phyloP scores from a whole-genome alignment of 2,329 filamentous ascomycete species.

The Aspergillus sp. region DNA sequence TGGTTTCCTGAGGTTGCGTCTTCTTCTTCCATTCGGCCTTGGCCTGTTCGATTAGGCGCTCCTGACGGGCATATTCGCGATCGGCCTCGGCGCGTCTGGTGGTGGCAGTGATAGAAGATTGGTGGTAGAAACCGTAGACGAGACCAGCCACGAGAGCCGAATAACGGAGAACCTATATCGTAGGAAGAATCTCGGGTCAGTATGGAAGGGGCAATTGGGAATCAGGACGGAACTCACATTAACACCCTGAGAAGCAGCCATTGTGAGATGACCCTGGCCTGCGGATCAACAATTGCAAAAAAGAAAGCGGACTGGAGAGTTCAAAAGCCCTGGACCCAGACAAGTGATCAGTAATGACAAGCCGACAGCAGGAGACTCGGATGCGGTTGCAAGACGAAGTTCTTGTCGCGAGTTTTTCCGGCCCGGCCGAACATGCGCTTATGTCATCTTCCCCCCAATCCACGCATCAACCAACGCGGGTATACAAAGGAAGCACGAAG shows the following conservation, averaged over 20 bases:
- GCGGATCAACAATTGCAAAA: slow-evolving; percentile 44
- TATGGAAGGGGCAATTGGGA: slow-evolving; percentile 14
- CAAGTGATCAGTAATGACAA: slow-evolving; percentile 40
- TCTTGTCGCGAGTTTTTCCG: slow-evolving; percentile 46
- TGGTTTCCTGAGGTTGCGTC: slow-evolving; percentile 54
- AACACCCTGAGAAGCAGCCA: slow-evolving; percentile 67
- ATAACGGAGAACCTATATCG: slow-evolving; percentile 85
- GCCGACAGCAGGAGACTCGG: slow-evolving; percentile 26
- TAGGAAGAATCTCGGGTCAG: slow-evolving; percentile 11
- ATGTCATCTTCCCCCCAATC: slow-evolving; percentile 35
- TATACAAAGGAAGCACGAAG: neutral
- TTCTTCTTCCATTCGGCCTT: slow-evolving; percentile 88
- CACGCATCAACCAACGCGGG: neutral
- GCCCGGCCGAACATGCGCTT: slow-evolving; percentile 34
- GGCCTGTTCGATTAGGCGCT: slow-evolving; percentile 86
- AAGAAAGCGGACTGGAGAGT: slow-evolving; percentile 32
- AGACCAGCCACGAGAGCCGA: slow-evolving; percentile 88
- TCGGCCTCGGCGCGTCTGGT: slow-evolving; percentile 70
- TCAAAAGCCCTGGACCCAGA: slow-evolving; percentile 28
- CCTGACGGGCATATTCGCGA: slow-evolving; percentile 86
- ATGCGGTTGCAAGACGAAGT: slow-evolving; percentile 36
- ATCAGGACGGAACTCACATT: slow-evolving; percentile 52
- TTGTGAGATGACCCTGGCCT: slow-evolving; percentile 48
- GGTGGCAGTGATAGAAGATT: slow-evolving; percentile 72
- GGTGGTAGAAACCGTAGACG: slow-evolving; percentile 95